These are phyloP conservation scores for Sporothrix inflata DNA, from an alignment of 2,329 filamentous ascomycete species.

Conservation along the genomic window DNA sequence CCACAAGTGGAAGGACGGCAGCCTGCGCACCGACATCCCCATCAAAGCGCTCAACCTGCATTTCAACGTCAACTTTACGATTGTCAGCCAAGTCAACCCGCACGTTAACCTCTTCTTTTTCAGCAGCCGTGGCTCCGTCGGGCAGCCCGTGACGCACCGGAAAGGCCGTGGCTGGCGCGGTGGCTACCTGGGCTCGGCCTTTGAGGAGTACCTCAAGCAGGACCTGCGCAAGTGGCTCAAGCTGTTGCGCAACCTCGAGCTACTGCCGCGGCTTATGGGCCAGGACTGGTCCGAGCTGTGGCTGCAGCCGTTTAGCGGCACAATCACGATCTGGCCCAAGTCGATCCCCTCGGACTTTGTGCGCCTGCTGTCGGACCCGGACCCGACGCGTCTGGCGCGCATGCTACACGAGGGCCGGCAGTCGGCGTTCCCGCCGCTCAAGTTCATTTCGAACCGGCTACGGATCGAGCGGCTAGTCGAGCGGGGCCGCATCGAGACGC, in stretches of 20 bases:
- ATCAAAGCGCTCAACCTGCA: slow-evolving; percentile 92
- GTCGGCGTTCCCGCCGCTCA: slow-evolving; percentile 85
- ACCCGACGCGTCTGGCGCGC: slow-evolving; percentile 70
- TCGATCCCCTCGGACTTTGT: slow-evolving; percentile 77
- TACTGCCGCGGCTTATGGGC: slow-evolving; percentile 84
- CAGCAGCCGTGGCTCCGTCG: slow-evolving; percentile 87
- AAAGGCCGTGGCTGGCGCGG: slow-evolving; percentile 93
- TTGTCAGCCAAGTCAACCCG: slow-evolving; percentile 87
- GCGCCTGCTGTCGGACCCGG: slow-evolving; percentile 84
- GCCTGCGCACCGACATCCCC: slow-evolving; percentile 90
- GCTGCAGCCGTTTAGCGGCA: slow-evolving; percentile 93
- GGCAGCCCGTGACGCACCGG: slow-evolving; percentile 90
- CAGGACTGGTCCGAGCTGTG: slow-evolving; percentile 98
- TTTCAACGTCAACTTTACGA: slow-evolving; percentile 98
- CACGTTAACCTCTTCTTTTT: slow-evolving; percentile 99
- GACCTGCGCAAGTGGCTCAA: slow-evolving; percentile 98
- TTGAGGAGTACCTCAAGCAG: slow-evolving; percentile 93
- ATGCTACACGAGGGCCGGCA: slow-evolving; percentile 93
- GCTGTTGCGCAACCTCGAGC: slow-evolving; percentile 87
- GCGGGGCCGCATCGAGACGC: slow-evolving; percentile 53
- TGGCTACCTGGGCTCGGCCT: slow-evolving; percentile 87
- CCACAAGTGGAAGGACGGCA: slow-evolving; percentile 99
- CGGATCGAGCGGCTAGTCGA: slow-evolving; percentile 77
- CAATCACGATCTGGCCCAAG: slow-evolving; percentile 95
- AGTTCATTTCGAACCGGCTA: slow-evolving; percentile 86